phyloP scores from a whole-genome alignment of 805 yeast genomes.

The Pichia sporocuriosa region DNA sequence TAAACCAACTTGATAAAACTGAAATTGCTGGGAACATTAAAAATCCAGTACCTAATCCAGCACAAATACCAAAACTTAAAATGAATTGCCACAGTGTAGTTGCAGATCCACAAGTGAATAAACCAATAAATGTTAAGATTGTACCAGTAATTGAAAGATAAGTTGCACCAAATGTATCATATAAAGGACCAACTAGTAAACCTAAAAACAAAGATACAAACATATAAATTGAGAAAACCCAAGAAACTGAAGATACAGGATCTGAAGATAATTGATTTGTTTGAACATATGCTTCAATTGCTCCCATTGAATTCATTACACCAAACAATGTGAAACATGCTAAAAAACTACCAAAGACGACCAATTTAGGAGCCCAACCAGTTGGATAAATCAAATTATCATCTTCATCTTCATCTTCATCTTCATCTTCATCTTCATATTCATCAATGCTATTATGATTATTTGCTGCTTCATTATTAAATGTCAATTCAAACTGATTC shows the following conservation, averaged over 20 bases:
- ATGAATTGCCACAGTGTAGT: slow-evolving; percentile 52
- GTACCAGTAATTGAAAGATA: slow-evolving; percentile 40
- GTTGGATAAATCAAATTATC: slow-evolving; percentile 40
- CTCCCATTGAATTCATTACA: slow-evolving; percentile 52
- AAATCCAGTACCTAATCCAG: slow-evolving; percentile 55
- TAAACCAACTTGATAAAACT: slow-evolving; percentile 60
- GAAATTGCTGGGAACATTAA: slow-evolving; percentile 57
- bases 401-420: slow-evolving; percentile 4
- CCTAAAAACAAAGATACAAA: slow-evolving; percentile 41
- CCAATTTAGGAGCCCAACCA: slow-evolving; percentile 47
- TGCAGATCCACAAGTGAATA: slow-evolving; percentile 53
- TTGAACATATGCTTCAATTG: slow-evolving; percentile 53
- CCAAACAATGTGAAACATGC: slow-evolving; percentile 51
- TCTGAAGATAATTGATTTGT: slow-evolving; percentile 43
- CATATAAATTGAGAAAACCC: slow-evolving; percentile 59
- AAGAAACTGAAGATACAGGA: slow-evolving; percentile 46
- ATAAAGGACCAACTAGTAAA: slow-evolving; percentile 38
- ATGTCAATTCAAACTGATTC: no score
- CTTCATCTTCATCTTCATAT: not conserved
- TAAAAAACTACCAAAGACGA: slow-evolving; percentile 49
- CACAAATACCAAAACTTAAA: slow-evolving; percentile 47
- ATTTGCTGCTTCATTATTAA: no score
- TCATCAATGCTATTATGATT: no score
- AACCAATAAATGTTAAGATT: slow-evolving; percentile 41
- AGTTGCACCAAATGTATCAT: slow-evolving; percentile 55